A percentile compares a stretch with the other conserved stretches of the same genome.
Conservation (phyloP, 108 stramenopile genomes). For the Cyclotella baltica region DNA sequence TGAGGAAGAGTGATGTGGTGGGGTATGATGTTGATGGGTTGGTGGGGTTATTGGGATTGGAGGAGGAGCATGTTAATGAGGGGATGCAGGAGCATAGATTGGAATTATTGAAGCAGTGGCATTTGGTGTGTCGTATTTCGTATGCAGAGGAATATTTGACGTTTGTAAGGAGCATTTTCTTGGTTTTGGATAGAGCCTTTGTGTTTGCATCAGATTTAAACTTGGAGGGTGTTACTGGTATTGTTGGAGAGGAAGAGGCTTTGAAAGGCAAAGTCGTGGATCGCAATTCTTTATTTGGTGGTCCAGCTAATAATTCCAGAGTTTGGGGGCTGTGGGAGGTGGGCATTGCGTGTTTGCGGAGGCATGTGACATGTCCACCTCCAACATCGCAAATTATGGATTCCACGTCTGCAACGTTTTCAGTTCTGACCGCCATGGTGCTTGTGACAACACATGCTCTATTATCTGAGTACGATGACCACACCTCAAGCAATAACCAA, state of each 20-base stretch:
- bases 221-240: conserved; percentile 21
- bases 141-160: conserved; percentile 56
- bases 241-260: not conserved
- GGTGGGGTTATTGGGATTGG: not conserved
- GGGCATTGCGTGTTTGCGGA: conserved; percentile 52
- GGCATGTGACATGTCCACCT: conserved; percentile 35
- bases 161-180: conserved; percentile 80
- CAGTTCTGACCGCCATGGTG: conserved; percentile 26
- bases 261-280: conserved; percentile 39
- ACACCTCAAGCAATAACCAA: not conserved
- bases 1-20: conserved; percentile 33
- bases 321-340: conserved; percentile 59
- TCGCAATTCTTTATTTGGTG: conserved; percentile 20
- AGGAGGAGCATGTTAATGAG: not conserved
- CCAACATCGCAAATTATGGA: not conserved
- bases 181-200: conserved; percentile 82
- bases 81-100: not conserved
- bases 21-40: conserved; percentile 29
- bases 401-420: conserved; percentile 1
- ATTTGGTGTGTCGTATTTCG: conserved; percentile 28
- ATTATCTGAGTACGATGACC: conserved; percentile 38
- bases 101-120: conserved; percentile 26
- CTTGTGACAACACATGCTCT: conserved; percentile 40
- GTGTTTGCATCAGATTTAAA: conserved; percentile 36
- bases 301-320: conserved; percentile 2